Evolutionary conservation across 1,139 yeast genomes (phyloP).

Genomic region (Yarrowia galli): DNA sequence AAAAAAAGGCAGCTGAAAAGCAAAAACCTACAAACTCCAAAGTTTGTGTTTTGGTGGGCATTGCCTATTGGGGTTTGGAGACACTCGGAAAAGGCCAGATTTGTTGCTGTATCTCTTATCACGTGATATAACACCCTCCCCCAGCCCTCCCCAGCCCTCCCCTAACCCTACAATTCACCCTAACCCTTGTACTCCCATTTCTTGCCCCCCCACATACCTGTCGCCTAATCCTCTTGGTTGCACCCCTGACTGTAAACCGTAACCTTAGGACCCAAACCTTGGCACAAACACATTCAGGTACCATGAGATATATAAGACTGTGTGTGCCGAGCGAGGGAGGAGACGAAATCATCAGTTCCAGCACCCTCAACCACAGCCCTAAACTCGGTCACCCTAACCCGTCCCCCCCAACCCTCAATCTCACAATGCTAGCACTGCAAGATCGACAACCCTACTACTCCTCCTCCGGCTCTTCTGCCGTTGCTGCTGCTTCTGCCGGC

Average conservation of each 20-base stretch:
- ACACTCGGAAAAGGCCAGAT: too few species aligned
- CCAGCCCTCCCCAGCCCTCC: too few species aligned
- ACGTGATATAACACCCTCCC: too few species aligned
- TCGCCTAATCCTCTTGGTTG: conserved; percentile 9
- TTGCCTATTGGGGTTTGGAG: too few species aligned
- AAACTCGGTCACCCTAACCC: neutral
- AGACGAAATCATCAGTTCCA: too few species aligned
- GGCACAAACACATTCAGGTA: conserved; percentile 25
- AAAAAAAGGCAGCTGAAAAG: neutral
- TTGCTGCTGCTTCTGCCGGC: neutral
- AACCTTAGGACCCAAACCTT: neutral
- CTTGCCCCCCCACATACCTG: too few species aligned
- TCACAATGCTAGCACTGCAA: conserved; percentile 31
- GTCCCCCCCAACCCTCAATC: neutral
- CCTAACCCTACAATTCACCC: too few species aligned
- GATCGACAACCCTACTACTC: conserved; percentile 37
- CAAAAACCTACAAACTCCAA: conserved; percentile 3
- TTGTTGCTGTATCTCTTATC: too few species aligned
- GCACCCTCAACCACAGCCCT: neutral
- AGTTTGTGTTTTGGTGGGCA: conserved; percentile 22
- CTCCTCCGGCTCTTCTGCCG: too few species aligned
- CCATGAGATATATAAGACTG: conserved; percentile 19
- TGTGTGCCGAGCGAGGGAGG: neutral
- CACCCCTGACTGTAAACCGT: conserved; percentile 40
- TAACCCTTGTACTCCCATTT: too few species aligned